phyloP scores from a whole-genome alignment of 2,329 filamentous ascomycete species.

The Ploettnerulaceae sp. region DNA sequence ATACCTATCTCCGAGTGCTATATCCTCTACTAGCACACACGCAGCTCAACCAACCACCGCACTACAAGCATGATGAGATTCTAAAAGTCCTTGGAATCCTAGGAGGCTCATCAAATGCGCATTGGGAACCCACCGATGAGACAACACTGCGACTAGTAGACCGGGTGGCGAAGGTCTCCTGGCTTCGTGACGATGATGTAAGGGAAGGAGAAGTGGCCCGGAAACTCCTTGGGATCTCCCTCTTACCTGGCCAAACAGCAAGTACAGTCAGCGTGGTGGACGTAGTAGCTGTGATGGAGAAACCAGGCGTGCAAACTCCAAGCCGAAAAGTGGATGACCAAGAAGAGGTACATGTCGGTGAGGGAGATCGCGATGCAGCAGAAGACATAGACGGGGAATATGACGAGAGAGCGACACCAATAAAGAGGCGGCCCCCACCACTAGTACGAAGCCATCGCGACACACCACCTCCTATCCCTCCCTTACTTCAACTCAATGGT shows the following conservation, averaged over 20 bases:
- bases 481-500: conserved; percentile 21
- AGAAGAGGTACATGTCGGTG: conserved; percentile 24
- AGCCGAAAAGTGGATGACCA: conserved; percentile 49
- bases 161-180: conserved; percentile 67
- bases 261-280: conserved; percentile 74
- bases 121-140: conserved; percentile 77
- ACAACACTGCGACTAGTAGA: conserved; percentile 74
- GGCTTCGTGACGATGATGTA: conserved; percentile 50
- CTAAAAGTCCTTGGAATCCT: conserved; percentile 70
- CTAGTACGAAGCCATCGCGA: conserved; percentile 22
- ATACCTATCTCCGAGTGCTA: conserved; percentile 91
- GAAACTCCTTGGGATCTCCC: conserved; percentile 65
- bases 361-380: conserved; percentile 21
- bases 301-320: conserved; percentile 76
- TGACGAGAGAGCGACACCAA: background rate
- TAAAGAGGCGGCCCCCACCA: conserved; percentile 20
- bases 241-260: conserved; percentile 58
- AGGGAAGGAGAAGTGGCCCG: conserved; percentile 45
- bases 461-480: conserved; percentile 28
- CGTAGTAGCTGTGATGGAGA: conserved; percentile 74
- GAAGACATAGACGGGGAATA: conserved; percentile 12
- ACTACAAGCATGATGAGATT: conserved; percentile 90
- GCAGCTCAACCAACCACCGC: conserved; percentile 76
- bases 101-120: conserved; percentile 58
- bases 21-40: conserved; percentile 89